Conservation (phyloP, 2,329 filamentous ascomycete genomes). For the Arthrobotrys entomopaga region DNA sequence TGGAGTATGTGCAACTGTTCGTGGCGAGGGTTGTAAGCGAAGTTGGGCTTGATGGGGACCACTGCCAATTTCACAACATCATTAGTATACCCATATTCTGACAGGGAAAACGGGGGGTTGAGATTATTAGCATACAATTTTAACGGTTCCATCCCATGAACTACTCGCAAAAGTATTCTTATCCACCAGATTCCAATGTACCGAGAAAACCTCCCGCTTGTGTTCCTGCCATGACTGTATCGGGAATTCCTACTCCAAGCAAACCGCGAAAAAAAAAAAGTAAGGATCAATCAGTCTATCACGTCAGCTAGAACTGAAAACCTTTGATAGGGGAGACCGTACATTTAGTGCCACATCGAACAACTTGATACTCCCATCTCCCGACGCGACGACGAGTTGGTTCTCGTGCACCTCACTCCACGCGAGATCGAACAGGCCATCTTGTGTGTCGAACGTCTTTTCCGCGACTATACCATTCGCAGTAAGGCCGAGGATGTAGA, state of each 20-base stretch:
- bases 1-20: constrained; percentile 92
- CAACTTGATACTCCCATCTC: constrained; percentile 93
- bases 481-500: constrained; percentile 85
- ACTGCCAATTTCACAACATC: constrained; percentile 65
- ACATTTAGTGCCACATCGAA: constrained; percentile 81
- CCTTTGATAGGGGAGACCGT: background rate
- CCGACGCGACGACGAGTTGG: constrained; percentile 86
- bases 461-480: constrained; percentile 83
- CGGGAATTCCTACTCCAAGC: constrained; percentile 72
- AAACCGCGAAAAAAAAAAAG: background rate
- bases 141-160: constrained; percentile 96
- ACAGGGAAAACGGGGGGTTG: no score
- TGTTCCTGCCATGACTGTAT: constrained; percentile 94
- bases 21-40: constrained; percentile 88
- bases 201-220: constrained; percentile 89
- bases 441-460: constrained; percentile 96
- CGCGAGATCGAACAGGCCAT: constrained; percentile 91
- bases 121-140: constrained; percentile 71
- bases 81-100: constrained; percentile 4
- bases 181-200: constrained; percentile 88
- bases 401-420: constrained; percentile 98
- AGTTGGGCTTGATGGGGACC: constrained; percentile 80
- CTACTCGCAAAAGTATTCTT: constrained; percentile 92
- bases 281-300: constrained; percentile 51
- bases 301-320: constrained; percentile 37